Conservation (phyloP, 129 eudicot species). For the Dittrichia graveolens region DNA sequence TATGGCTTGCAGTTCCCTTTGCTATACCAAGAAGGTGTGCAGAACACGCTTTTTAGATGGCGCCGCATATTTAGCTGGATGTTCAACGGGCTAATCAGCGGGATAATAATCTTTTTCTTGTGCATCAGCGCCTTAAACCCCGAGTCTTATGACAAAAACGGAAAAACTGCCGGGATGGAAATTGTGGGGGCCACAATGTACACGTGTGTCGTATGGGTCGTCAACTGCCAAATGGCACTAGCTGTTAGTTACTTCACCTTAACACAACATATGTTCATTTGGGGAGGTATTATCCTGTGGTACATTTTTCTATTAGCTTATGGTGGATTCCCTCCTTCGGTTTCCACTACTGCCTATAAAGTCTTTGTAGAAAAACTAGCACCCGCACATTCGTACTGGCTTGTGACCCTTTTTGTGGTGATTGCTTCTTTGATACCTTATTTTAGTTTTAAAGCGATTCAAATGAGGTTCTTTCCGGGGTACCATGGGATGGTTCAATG, state of each 20-base stretch:
- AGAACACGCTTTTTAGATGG: slow-evolving; percentile 69
- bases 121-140: slow-evolving; percentile 47
- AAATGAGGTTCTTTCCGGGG: slow-evolving; percentile 54
- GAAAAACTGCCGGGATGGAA: slow-evolving; percentile 49
- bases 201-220: slow-evolving; percentile 67
- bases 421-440: slow-evolving; percentile 43
- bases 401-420: slow-evolving; percentile 45
- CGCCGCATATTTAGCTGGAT: slow-evolving; percentile 61
- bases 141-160: slow-evolving; percentile 49
- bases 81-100: slow-evolving; percentile 52
- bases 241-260: slow-evolving; percentile 60
- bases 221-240: slow-evolving; percentile 67
- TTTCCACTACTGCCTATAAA: slow-evolving; percentile 51
- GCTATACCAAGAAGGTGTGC: slow-evolving; percentile 66
- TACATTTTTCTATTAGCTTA: slow-evolving; percentile 56
- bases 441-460: slow-evolving; percentile 43
- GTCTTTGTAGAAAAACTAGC: slow-evolving; percentile 53
- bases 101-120: slow-evolving; percentile 55
- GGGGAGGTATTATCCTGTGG: slow-evolving; percentile 61
- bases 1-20: slow-evolving; percentile 51
- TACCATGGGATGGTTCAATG: slow-evolving; percentile 55
- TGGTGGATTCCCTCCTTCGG: slow-evolving; percentile 38
- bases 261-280: slow-evolving; percentile 58
- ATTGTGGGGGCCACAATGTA: slow-evolving; percentile 59
- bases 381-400: slow-evolving; percentile 48